Evolutionary conservation across 2,329 filamentous ascomycete genomes (phyloP).

Genomic region (Trichophyton benhamiae): DNA sequence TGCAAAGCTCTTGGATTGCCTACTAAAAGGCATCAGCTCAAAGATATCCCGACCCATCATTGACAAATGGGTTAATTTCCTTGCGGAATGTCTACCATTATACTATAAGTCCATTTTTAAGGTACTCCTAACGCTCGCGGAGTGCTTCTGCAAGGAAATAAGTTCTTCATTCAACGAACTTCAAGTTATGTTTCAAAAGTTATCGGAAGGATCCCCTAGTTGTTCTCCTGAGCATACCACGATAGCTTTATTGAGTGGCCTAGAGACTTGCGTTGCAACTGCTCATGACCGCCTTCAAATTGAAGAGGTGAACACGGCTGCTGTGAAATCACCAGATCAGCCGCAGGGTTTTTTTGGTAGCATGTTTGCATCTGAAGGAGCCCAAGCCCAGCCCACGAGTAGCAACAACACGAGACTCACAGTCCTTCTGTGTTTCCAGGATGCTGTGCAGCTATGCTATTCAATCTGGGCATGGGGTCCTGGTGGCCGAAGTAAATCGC

Average conservation of each 20-base stretch:
- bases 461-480: conserved; percentile 89
- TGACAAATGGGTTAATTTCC: conserved; percentile 82
- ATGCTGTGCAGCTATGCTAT: conserved; percentile 84
- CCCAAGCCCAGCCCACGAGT: conserved; percentile 66
- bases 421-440: conserved; percentile 90
- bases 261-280: conserved; percentile 79
- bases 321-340: conserved; percentile 67
- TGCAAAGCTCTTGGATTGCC: conserved; percentile 60
- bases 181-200: conserved; percentile 37
- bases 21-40: conserved; percentile 70
- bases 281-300: conserved; percentile 70
- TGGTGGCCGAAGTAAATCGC: conserved; percentile 30
- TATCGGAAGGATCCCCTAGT: conserved; percentile 25
- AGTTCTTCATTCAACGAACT: conserved; percentile 59
- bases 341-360: conserved; percentile 83
- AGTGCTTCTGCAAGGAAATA: conserved; percentile 74
- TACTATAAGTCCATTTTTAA: conserved; percentile 81
- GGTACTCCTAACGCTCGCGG: conserved; percentile 77
- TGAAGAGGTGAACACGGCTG: conserved; percentile 59
- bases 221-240: conserved; percentile 46
- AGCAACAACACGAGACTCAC: conserved; percentile 78
- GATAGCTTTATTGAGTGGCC: conserved; percentile 77
- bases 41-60: conserved; percentile 61
- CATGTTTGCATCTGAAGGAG: conserved; percentile 68
- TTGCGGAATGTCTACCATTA: conserved; percentile 70